These are phyloP conservation scores for Pseudonitzschia pungens DNA, from an alignment of 108 stramenopile species.

Conservation along the genomic window DNA sequence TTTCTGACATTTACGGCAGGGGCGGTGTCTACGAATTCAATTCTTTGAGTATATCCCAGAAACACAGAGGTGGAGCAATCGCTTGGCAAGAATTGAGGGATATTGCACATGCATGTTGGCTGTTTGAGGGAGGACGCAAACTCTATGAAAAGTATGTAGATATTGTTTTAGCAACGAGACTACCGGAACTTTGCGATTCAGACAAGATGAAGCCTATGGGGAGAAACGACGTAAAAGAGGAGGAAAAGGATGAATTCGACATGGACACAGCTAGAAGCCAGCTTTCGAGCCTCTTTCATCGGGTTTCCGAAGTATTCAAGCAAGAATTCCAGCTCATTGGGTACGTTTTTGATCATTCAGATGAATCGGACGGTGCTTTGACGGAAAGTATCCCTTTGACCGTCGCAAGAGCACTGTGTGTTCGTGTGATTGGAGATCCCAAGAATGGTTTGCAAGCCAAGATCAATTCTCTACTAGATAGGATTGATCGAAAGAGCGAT, in stretches of 20 bases:
- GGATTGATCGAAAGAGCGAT: constrained; percentile 76
- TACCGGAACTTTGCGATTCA: constrained; percentile 72
- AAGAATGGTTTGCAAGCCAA: constrained; percentile 73
- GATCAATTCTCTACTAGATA: constrained; percentile 76
- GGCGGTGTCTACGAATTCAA: constrained; percentile 82
- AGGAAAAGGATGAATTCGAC: constrained; percentile 59
- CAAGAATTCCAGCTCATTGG: constrained; percentile 85
- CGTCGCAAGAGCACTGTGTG: constrained; percentile 73
- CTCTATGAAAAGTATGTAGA: constrained; percentile 77
- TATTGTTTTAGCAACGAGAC: constrained; percentile 68
- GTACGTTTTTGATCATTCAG: constrained; percentile 65
- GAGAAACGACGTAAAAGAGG: constrained; percentile 32
- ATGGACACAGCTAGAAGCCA: constrained; percentile 70
- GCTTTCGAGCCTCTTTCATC: constrained; percentile 79
- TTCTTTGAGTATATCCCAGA: constrained; percentile 16
- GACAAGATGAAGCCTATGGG: constrained; percentile 26
- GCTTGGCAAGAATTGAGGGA: constrained; percentile 71
- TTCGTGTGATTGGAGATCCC: constrained; percentile 82
- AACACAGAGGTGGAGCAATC: constrained; percentile 53
- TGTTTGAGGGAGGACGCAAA: constrained; percentile 72
- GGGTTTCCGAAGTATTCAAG: constrained; percentile 78
- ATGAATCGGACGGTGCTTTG: constrained; percentile 43
- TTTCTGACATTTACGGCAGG: constrained; percentile 58
- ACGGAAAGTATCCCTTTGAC: constrained; percentile 69
- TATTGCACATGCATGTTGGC: constrained; percentile 63